phyloP scores from a whole-genome alignment of 1,139 yeast species.

The Hemisphaericaspora xylofermentans region DNA sequence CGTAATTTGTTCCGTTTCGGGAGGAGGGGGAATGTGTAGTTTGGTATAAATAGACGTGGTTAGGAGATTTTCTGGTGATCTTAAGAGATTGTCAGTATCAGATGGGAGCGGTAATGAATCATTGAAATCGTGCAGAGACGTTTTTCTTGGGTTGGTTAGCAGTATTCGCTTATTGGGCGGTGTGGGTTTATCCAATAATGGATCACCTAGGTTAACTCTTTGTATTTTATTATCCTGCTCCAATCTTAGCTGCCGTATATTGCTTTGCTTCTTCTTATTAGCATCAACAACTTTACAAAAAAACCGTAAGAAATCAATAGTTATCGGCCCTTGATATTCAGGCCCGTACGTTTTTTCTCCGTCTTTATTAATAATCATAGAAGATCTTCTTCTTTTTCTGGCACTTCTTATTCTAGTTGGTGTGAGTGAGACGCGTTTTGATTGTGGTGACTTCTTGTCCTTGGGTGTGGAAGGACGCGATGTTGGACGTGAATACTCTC shows the following conservation, averaged over 20 bases:
- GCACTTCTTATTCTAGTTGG: slow-evolving; percentile 14
- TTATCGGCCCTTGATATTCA: slow-evolving; percentile 39
- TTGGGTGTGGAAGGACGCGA: slow-evolving; percentile 5
- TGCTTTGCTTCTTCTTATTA: slow-evolving; percentile 17
- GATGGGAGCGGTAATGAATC: slow-evolving; percentile 10
- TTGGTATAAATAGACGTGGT: no score
- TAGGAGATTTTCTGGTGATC: slow-evolving; percentile 4
- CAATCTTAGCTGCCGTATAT: slow-evolving; percentile 13
- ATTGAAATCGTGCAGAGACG: slow-evolving; percentile 5
- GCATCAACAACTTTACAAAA: slow-evolving; percentile 31
- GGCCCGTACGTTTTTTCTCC: slow-evolving; percentile 30
- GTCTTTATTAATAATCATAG: slow-evolving; percentile 24
- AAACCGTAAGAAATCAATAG: slow-evolving; percentile 37
- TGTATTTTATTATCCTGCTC: not conserved
- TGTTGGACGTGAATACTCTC: no score
- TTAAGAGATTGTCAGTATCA: slow-evolving; percentile 5
- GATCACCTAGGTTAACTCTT: not conserved
- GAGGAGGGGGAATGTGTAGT: not conserved
- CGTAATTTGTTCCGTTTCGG: not conserved
- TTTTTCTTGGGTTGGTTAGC: not conserved
- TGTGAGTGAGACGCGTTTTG: slow-evolving; percentile 7
- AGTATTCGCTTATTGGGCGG: not conserved
- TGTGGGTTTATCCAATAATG: slow-evolving; percentile 1
- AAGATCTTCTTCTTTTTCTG: slow-evolving; percentile 30
- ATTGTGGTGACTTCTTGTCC: no score